Conservation (phyloP, 192 early-diverging fungal genomes). For the Podila minutissima region DNA sequence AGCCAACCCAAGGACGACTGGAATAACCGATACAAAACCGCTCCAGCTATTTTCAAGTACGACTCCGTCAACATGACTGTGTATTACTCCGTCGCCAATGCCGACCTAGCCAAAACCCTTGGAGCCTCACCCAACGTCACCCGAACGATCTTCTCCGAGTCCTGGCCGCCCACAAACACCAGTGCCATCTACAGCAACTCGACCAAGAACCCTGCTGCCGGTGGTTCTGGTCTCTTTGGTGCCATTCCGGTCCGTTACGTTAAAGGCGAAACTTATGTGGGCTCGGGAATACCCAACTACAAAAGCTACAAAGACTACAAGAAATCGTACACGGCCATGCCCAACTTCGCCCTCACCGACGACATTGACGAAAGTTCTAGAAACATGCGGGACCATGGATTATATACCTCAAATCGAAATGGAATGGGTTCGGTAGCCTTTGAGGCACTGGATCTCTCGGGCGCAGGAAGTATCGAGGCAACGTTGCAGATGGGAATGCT, state of each 20-base stretch:
- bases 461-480: not conserved
- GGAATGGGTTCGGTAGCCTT: constrained; percentile 9
- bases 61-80: constrained; percentile 13
- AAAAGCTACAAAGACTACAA: no score
- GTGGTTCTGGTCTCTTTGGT: constrained; percentile 7
- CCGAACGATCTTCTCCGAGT: constrained; percentile 9
- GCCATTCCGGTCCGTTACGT: constrained; percentile 28
- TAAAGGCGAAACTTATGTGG: not conserved
- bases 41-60: not conserved
- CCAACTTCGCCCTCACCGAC: not conserved
- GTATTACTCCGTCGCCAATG: constrained; percentile 13
- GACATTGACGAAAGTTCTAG: not conserved
- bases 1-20: not conserved
- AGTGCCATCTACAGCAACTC: constrained; percentile 7
- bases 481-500: constrained; percentile 24
- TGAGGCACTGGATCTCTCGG: constrained; percentile 5
- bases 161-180: constrained; percentile 26
- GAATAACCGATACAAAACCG: not conserved
- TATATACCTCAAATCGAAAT: not conserved
- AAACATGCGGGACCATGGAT: no score
- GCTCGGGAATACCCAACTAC: no score
- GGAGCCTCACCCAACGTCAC: constrained; percentile 16
- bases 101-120: constrained; percentile 15
- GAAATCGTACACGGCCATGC: not conserved
- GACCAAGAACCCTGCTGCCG: not conserved